These are phyloP conservation scores for Solanum chilense DNA, from an alignment of 257 asterid species.

Conservation along the genomic window DNA sequence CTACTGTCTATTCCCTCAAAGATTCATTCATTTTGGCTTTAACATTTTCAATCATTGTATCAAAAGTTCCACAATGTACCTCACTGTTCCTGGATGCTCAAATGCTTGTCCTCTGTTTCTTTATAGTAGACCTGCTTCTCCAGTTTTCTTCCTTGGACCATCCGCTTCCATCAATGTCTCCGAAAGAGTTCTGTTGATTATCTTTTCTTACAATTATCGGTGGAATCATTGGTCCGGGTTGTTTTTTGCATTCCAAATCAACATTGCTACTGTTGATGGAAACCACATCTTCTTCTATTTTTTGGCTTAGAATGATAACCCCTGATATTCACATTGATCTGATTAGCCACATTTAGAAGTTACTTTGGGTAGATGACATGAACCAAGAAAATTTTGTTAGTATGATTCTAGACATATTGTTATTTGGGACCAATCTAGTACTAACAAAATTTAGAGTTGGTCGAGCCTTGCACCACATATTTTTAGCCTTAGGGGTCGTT, in stretches of 20 bases:
- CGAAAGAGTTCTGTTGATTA: background rate
- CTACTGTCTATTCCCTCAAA: background rate
- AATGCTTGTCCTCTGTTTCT: background rate
- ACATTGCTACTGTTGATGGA: background rate
- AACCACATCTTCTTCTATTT: background rate
- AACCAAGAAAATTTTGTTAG: background rate
- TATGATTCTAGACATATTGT: background rate
- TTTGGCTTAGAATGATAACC: background rate
- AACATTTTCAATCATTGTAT: background rate
- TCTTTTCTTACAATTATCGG: background rate
- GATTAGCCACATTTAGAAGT: background rate
- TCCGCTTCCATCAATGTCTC: background rate
- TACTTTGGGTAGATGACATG: background rate
- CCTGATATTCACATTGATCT: background rate
- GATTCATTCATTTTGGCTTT: background rate
- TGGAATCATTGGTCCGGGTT: background rate
- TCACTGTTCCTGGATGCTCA: background rate
- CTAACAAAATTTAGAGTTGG: background rate
- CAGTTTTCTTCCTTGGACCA: background rate
- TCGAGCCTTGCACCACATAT: background rate
- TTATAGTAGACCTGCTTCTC: background rate
- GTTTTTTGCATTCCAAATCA: background rate
- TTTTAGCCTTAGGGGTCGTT: background rate
- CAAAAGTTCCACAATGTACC: background rate
- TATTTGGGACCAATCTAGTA: background rate